Conservation (phyloP, 768 basidiomycete species). For the Podaxis sp. region DNA sequence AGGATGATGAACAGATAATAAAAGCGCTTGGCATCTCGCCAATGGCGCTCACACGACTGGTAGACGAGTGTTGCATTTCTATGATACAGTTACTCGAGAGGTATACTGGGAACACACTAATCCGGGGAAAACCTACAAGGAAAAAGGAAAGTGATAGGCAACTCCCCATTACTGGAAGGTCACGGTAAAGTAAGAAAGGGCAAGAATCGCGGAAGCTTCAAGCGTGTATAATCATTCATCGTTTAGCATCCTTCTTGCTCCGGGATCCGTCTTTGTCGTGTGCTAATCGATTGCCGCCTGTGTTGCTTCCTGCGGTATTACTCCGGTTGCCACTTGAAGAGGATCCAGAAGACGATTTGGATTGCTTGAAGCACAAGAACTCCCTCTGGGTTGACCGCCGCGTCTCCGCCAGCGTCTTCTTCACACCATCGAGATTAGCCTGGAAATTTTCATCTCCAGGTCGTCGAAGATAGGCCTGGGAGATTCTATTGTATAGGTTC, state of each 20-base stretch:
- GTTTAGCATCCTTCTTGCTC: conserved; percentile 3
- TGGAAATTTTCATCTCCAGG: conserved; percentile 88
- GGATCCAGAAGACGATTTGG: conserved; percentile 43
- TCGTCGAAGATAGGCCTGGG: conserved; percentile 84
- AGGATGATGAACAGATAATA: not conserved
- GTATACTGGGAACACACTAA: not conserved
- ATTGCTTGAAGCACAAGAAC: conserved; percentile 88
- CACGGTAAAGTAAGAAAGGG: not conserved
- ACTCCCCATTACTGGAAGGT: too few relatives aligned
- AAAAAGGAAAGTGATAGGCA: not conserved
- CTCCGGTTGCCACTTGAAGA: conserved; percentile 8
- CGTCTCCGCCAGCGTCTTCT: conserved; percentile 85
- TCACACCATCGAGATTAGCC: conserved; percentile 84
- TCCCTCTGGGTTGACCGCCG: conserved; percentile 91
- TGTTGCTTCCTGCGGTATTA: conserved; percentile 6
- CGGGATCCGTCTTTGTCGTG: conserved; percentile 15
- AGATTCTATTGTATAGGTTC: conserved; percentile 93
- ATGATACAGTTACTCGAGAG: not conserved
- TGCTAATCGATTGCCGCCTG: not conserved
- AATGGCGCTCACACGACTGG: not conserved
- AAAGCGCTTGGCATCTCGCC: not conserved
- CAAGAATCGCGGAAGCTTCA: too few relatives aligned
- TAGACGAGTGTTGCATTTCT: conserved; percentile 1
- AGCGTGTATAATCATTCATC: not conserved
- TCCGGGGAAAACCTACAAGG: not conserved